Conservation (phyloP, 768 basidiomycete genomes). For the Suillus americanus region DNA sequence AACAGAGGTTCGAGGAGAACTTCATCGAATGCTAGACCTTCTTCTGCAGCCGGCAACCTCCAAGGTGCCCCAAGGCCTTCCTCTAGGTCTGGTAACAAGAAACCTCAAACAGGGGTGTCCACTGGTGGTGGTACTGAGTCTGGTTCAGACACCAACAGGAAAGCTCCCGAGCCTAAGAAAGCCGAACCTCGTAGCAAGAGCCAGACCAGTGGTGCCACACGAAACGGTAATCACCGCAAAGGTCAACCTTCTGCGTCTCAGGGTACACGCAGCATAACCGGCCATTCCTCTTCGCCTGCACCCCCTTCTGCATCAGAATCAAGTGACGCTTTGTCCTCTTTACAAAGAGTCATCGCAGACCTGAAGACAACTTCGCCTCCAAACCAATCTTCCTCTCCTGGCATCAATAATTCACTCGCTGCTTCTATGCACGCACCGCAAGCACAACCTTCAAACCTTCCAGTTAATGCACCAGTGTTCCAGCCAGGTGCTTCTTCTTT, state of each 20-base stretch:
- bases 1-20: constrained; percentile 61
- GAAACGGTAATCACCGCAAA: constrained; percentile 54
- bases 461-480: constrained; percentile 70
- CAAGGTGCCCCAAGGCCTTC: constrained; percentile 56
- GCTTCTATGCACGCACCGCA: constrained; percentile 51
- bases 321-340: constrained; percentile 80
- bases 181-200: constrained; percentile 56
- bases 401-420: constrained; percentile 38
- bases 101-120: constrained; percentile 31
- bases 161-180: constrained; percentile 54
- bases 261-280: constrained; percentile 47
- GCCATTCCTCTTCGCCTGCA: constrained; percentile 43
- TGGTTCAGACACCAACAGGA: constrained; percentile 72
- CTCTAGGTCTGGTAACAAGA: constrained; percentile 70
- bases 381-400: constrained; percentile 38
- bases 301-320: constrained; percentile 57
- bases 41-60: constrained; percentile 40
- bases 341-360: constrained; percentile 93
- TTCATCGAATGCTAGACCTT: constrained; percentile 42
- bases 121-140: constrained; percentile 52
- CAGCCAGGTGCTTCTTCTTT: constrained; percentile 66
- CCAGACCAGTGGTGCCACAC: constrained; percentile 45
- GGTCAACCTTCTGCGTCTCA: constrained; percentile 59
- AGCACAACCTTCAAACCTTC: constrained; percentile 46
- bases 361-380: constrained; percentile 82